Evolutionary conservation across 1,284 basidiomycete species (phyloP).

Genomic region (Chiua sp.): DNA sequence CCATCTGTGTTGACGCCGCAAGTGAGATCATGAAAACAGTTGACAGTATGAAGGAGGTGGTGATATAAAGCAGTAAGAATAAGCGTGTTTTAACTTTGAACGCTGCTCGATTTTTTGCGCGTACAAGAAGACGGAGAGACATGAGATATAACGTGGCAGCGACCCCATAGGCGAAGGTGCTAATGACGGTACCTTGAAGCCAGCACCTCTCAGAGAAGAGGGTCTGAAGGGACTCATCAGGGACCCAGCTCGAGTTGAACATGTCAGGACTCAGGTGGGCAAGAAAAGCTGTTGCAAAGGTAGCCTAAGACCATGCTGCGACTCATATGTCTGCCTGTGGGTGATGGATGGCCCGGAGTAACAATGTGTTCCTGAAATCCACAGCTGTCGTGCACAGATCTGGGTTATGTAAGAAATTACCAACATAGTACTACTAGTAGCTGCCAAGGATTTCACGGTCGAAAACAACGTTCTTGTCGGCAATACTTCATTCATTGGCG

Average conservation of each 20-base stretch:
- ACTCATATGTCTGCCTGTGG: too few species aligned
- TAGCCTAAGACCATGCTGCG: too few species aligned
- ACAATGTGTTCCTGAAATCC: too few species aligned
- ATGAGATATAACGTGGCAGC: constrained; percentile 12
- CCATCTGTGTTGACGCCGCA: constrained; percentile 30
- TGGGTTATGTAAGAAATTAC: too few species aligned
- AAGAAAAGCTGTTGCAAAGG: too few species aligned
- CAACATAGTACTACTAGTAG: too few species aligned
- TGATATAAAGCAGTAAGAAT: constrained; percentile 26
- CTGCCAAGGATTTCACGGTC: constrained; percentile 75
- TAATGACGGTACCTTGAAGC: constrained; percentile 23
- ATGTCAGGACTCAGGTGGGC: constrained; percentile 8
- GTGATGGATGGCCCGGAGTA: too few species aligned
- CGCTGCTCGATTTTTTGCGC: background rate
- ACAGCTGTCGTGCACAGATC: too few species aligned
- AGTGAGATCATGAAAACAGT: constrained; percentile 28
- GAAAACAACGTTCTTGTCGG: constrained; percentile 66
- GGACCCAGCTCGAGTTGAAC: constrained; percentile 25
- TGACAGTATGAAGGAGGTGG: background rate
- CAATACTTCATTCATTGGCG: constrained; percentile 81
- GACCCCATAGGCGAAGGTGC: constrained; percentile 17
- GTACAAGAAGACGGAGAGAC: constrained; percentile 17
- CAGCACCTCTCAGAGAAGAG: constrained; percentile 22
- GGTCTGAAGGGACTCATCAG: constrained; percentile 10
- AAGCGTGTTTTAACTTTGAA: constrained; percentile 2